These are phyloP conservation scores for Pouteria glomerata DNA, from an alignment of 148 eudicot genomes.

Conservation along the genomic window DNA sequence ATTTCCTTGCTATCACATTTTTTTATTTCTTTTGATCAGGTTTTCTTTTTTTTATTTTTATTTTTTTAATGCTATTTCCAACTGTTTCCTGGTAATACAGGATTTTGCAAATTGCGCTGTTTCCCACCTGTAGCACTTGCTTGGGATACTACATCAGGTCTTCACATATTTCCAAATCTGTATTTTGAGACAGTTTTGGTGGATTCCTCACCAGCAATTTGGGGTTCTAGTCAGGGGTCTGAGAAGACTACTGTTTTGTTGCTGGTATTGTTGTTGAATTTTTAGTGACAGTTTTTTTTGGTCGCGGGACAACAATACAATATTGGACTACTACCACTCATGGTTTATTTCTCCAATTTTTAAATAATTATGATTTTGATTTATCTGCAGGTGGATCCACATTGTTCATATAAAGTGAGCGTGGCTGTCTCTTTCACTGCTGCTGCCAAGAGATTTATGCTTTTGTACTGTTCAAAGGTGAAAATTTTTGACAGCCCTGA, in stretches of 20 bases:
- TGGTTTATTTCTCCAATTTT: not conserved
- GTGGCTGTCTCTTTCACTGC: constrained; percentile 56
- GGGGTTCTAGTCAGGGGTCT: constrained; percentile 68
- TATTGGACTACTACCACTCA: not conserved
- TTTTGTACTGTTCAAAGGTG: constrained; percentile 80
- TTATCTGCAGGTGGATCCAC: constrained; percentile 79
- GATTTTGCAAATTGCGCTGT: constrained; percentile 88
- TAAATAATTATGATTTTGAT: constrained; percentile 5
- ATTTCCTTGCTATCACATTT: not conserved
- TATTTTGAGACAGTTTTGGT: constrained; percentile 59
- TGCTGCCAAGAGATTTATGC: constrained; percentile 76
- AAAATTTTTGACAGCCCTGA: constrained; percentile 10
- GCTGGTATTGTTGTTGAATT: constrained; percentile 45
- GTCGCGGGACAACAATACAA: not conserved
- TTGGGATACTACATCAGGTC: constrained; percentile 91
- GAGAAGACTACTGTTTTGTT: constrained; percentile 69
- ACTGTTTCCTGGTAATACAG: constrained; percentile 31
- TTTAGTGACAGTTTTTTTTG: not conserved
- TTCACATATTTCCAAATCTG: constrained; percentile 74
- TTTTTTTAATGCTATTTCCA: constrained; percentile 1
- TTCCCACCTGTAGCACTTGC: constrained; percentile 97
- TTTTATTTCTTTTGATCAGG: not conserved
- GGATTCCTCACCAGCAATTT: constrained; percentile 91
- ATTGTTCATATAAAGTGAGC: constrained; percentile 77
- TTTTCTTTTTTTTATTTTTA: not conserved